Base-by-base conservation (phyloP, 352 stramenopile species). In the Thalassiosira mediterranea region DNA sequence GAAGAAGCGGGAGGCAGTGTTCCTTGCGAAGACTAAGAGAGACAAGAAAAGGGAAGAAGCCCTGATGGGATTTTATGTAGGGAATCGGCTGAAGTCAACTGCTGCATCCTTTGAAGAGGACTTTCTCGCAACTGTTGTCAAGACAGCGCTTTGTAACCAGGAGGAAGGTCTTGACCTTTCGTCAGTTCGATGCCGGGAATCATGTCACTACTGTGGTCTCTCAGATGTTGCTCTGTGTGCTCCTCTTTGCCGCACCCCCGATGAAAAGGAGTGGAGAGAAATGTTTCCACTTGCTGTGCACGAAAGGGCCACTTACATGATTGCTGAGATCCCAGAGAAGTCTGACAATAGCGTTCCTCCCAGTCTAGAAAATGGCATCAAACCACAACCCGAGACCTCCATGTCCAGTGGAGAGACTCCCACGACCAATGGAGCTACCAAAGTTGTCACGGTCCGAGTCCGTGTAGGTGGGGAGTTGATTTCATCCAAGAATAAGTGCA, bases 71-170 rank as follows among this genome's bases (percentile, higher is more conserved):
- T 74, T 70, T 69, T 76, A 77, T 64, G 57, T 86, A n/a, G 66
- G 61, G 42, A 84, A 84, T 49, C 60, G 84, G 40, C 58, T 94
- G 4, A 79, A 83, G 62, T 83, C 84, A 51, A 88, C 81, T 38
- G 72, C 88, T 44, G 83, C 88, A 31, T 88, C 86, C 26, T 91
- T 94, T 79, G 81, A 92, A 68, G 78, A 91, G 72, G 86, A 94
- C 67, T 77, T 63, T 34, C 58, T 92, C 11, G 87, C 85, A 57
- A 62, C 53, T n/a, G 69, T 92, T 38, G 67, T 94, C 5, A 88
- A 89, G 44, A 78, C 71, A 58, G 73, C 70, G 1, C 64, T 94
- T 47, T 75, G 71, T 57, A 82, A 81, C 10, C 78, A 89, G 58
- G 60, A 88, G 28, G 34, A 84, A 23, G 84, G 84, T 2, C 64